Conservation (phyloP, 2,329 filamentous ascomycete genomes). For the Sporothrix mexicana region DNA sequence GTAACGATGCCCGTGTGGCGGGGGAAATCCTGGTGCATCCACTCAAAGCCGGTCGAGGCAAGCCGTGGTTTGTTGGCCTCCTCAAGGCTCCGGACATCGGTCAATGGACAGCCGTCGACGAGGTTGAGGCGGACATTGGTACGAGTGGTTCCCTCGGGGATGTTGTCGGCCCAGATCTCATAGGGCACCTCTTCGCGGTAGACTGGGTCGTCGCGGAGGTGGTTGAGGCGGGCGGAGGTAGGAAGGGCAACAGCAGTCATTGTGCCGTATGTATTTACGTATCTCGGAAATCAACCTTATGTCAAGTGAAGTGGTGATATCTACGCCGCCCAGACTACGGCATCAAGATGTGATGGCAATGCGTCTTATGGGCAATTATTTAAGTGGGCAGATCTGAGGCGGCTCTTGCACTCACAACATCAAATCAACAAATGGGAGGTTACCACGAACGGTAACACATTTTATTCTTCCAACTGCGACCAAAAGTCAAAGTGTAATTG, state of each 20-base stretch:
- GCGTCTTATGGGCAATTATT: background rate
- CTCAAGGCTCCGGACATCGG: background rate
- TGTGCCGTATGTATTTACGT: background rate
- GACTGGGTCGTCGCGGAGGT: background rate
- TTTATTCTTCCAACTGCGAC: too few relatives aligned
- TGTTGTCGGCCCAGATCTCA: background rate
- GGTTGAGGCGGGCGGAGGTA: background rate
- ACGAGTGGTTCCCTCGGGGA: background rate
- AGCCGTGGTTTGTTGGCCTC: background rate
- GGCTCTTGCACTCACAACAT: too few relatives aligned
- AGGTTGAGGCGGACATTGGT: constrained; percentile 1
- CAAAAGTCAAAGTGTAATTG: too few relatives aligned
- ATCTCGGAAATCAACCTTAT: too few relatives aligned
- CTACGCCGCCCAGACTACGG: background rate
- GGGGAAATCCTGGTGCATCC: background rate
- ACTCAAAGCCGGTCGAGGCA: background rate
- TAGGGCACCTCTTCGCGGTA: background rate
- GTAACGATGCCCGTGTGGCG: background rate
- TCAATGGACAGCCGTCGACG: background rate
- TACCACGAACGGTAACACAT: too few relatives aligned
- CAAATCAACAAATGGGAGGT: too few relatives aligned
- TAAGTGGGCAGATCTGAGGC: background rate
- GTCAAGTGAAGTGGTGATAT: too few relatives aligned
- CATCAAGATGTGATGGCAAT: background rate
- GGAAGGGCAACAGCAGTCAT: background rate